Conservation (phyloP, 2,329 filamentous ascomycete genomes). For the Colletotrichum gloeosporioides region DNA sequence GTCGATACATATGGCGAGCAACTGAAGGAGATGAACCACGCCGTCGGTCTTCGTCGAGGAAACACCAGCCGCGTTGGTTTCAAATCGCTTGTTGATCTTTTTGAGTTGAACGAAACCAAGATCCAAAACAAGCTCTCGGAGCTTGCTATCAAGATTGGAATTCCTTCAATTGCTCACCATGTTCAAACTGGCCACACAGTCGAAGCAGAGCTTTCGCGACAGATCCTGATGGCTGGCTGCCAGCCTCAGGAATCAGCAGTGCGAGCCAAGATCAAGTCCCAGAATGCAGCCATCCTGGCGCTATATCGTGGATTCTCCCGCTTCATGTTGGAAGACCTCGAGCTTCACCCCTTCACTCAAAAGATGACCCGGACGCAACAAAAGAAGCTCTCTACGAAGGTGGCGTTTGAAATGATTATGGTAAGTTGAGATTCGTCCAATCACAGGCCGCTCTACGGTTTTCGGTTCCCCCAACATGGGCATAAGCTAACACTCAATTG, state of each 20-base stretch:
- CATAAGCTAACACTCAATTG: background rate
- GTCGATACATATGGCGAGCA: conserved; percentile 43
- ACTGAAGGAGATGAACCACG: conserved; percentile 41
- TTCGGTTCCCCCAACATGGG: background rate
- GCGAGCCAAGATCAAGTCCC: conserved; percentile 30
- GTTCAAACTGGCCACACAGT: conserved; percentile 28
- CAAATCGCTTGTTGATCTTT: conserved; percentile 31
- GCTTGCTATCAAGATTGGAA: background rate
- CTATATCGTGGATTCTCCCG: conserved; percentile 67
- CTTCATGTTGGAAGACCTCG: conserved; percentile 49
- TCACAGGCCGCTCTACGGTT: background rate
- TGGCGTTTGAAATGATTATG: conserved; percentile 39
- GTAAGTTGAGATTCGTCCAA: conserved; percentile 5
- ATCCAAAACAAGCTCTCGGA: background rate
- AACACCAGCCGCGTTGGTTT: conserved; percentile 30
- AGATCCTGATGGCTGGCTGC: conserved; percentile 39
- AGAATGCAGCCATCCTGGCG: conserved; percentile 44
- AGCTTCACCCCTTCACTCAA: conserved; percentile 28
- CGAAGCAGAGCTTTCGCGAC: conserved; percentile 35
- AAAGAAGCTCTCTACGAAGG: conserved; percentile 32
- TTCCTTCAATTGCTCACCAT: conserved; percentile 41
- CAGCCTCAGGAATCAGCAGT: conserved; percentile 33
- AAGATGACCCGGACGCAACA: conserved; percentile 30
- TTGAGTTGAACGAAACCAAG: conserved; percentile 41
- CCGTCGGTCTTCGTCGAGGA: conserved; percentile 27